Base-by-base conservation (phyloP, 2,329 filamentous ascomycete species). In the Pseudodiploospora longispora region DNA sequence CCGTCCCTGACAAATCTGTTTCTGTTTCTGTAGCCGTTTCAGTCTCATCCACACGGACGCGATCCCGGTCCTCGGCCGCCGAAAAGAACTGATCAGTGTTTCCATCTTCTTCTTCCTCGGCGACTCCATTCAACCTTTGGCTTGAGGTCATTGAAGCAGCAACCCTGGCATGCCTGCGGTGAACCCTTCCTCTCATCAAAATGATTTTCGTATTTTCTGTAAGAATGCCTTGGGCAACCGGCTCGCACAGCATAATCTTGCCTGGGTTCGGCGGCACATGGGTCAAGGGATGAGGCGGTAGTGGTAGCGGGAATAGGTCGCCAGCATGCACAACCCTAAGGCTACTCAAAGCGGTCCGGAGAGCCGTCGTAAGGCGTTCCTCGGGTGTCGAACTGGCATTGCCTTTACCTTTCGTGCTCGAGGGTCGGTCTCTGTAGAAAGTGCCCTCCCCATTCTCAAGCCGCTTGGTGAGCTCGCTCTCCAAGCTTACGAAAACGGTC, bases 61-160 rank as follows among this genome's bases (percentile, higher is more conserved):
- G 78, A 49, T 77, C 67, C 27, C 81, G 77, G 50, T 95, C 89
- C 60, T 96, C 91, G 3, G 87, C 84, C 1, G 91, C 91, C 5
- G 91, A 96, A 63, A 80, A 96, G 67, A 96, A 96, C 54, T 89
- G 83, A 58, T 97, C 91, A 46, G 86, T 95, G 5, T 86, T 83
- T 1, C 85, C 88, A 55, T 95, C 88, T 46, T 94, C 87, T 30
- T 85, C 84, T 40, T 78, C 75, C 40, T 79, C 76, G 6, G 62
- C 56, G 0, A 78, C 72, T 37, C 79, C 81, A 52, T 82, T 80
- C 30, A 83, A 67, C 31, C 54, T 53, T 30, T 57, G 58, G 29
- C 51, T 55, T 8, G 57, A 47, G 6, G 71, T 62, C 37, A 74
- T 74, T 12, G 73, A 70, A 12, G 68, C 65, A 29, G 65, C 65